Evolutionary conservation across 1,284 basidiomycete genomes (phyloP).

Genomic region (Cronartium quercuum): DNA sequence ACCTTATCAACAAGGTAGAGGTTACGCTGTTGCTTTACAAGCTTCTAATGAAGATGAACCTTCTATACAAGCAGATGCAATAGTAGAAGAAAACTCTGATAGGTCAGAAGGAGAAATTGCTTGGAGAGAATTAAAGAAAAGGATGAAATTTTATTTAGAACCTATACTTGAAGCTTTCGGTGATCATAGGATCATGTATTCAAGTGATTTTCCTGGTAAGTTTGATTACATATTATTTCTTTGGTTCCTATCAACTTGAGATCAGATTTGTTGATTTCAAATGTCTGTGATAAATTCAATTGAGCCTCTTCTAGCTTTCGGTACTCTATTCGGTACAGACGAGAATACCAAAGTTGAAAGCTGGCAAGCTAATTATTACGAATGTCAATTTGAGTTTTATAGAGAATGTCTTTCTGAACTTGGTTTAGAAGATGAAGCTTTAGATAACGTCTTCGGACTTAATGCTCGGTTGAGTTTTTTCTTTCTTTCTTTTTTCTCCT

Average conservation of each 20-base stretch:
- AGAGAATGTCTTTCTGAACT: conserved; percentile 33
- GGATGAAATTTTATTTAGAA: conserved; percentile 38
- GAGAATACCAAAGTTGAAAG: background rate
- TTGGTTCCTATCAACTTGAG: background rate
- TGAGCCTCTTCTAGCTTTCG: background rate
- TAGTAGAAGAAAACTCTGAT: background rate
- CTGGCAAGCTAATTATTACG: conserved; percentile 7
- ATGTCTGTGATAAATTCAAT: background rate
- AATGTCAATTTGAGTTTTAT: conserved; percentile 37
- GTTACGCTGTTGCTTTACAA: background rate
- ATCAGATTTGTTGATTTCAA: background rate
- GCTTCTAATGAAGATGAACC: background rate
- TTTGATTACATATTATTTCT: background rate
- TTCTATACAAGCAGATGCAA: background rate
- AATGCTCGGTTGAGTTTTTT: conserved; percentile 29
- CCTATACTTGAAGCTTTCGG: conserved; percentile 38
- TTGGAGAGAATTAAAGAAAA: conserved; percentile 35
- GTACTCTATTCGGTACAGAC: background rate
- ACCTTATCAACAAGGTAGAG: background rate
- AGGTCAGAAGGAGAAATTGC: conserved; percentile 15
- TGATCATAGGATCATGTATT: conserved; percentile 35
- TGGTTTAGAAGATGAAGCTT: conserved; percentile 29
- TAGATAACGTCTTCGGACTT: conserved; percentile 37
- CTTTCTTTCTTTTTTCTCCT: background rate
- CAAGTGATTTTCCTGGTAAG: conserved; percentile 30